Evolutionary conservation across 2,329 filamentous ascomycete genomes (phyloP).

Genomic region (Purpureocillium takamizusanense): DNA sequence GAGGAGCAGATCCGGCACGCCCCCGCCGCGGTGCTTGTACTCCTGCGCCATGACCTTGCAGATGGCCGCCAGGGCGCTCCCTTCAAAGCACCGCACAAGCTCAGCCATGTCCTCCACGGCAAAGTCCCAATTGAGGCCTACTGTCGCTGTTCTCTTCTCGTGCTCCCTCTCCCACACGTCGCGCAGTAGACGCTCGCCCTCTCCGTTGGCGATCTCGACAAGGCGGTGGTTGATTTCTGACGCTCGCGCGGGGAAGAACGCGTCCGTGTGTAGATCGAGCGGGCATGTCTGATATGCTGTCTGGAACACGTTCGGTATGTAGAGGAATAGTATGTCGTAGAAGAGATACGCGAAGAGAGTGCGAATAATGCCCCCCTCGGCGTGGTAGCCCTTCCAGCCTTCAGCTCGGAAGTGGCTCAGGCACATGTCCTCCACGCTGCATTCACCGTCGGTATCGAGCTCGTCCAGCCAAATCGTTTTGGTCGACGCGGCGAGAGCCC

Average conservation of each 20-base stretch:
- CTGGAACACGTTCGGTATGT: slow-evolving; percentile 94
- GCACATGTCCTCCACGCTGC: slow-evolving; percentile 90
- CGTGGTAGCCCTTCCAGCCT: slow-evolving; percentile 93
- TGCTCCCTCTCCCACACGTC: slow-evolving; percentile 60
- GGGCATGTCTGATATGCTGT: slow-evolving; percentile 92
- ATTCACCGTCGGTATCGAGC: slow-evolving; percentile 58
- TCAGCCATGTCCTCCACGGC: slow-evolving; percentile 69
- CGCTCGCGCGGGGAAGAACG: slow-evolving; percentile 78
- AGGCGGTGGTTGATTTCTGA: slow-evolving; percentile 84
- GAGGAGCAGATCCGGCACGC: slow-evolving; percentile 85
- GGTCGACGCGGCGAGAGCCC: slow-evolving; percentile 37
- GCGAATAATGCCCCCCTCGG: slow-evolving; percentile 84
- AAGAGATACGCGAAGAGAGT: slow-evolving; percentile 88
- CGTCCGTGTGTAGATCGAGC: slow-evolving; percentile 84
- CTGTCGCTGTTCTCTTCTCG: slow-evolving; percentile 69
- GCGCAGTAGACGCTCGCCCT: slow-evolving; percentile 56
- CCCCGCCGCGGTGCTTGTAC: slow-evolving; percentile 76
- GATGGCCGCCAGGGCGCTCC: slow-evolving; percentile 70
- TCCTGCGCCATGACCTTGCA: slow-evolving; percentile 96
- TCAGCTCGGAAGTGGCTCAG: slow-evolving; percentile 72
- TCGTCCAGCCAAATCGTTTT: slow-evolving; percentile 88
- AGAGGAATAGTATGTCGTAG: slow-evolving; percentile 85
- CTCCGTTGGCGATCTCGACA: slow-evolving; percentile 79
- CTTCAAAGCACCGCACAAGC: slow-evolving; percentile 68
- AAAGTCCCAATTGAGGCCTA: slow-evolving; percentile 88